phyloP scores from a whole-genome alignment of 2,329 filamentous ascomycete genomes.

The Zymoseptoria crescenta region DNA sequence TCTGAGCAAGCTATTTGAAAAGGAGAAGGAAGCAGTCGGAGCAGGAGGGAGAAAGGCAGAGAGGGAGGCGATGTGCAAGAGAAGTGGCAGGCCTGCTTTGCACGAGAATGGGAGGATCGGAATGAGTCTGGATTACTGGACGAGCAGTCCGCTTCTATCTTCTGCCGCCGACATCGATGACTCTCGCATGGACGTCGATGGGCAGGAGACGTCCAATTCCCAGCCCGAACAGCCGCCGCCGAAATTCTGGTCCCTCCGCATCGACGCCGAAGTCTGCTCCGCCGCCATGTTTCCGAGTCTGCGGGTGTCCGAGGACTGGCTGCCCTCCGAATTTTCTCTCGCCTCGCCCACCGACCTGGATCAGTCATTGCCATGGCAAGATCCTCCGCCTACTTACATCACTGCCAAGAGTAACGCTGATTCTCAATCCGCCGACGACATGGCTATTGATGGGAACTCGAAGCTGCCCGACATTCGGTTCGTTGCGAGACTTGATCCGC shows the following conservation, averaged over 20 bases:
- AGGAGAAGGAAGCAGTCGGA: constrained; percentile 54
- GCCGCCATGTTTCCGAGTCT: constrained; percentile 50
- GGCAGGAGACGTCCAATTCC: neutral
- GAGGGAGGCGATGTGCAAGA: constrained; percentile 58
- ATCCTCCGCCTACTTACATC: constrained; percentile 59
- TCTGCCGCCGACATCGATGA: constrained; percentile 21
- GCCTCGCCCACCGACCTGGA: constrained; percentile 53
- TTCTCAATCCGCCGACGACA: constrained; percentile 38
- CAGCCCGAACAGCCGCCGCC: neutral
- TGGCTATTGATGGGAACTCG: constrained; percentile 44
- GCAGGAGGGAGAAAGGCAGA: constrained; percentile 24
- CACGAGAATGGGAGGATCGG: constrained; percentile 61
- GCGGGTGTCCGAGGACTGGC: constrained; percentile 66
- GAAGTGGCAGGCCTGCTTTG: constrained; percentile 63
- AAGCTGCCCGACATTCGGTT: constrained; percentile 67
- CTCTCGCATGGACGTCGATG: constrained; percentile 30
- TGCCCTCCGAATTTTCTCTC: constrained; percentile 55
- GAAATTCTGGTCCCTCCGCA: constrained; percentile 57
- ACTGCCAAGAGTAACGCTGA: constrained; percentile 16
- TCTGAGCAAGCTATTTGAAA: constrained; percentile 59
- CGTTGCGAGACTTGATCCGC: constrained; percentile 65
- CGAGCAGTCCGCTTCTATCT: constrained; percentile 1
- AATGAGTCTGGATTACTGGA: constrained; percentile 69
- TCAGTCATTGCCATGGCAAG: constrained; percentile 51
- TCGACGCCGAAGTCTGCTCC: constrained; percentile 52